Base-by-base conservation (phyloP, 2,329 filamentous ascomycete genomes). In the Fonsecaea multimorphosa region DNA sequence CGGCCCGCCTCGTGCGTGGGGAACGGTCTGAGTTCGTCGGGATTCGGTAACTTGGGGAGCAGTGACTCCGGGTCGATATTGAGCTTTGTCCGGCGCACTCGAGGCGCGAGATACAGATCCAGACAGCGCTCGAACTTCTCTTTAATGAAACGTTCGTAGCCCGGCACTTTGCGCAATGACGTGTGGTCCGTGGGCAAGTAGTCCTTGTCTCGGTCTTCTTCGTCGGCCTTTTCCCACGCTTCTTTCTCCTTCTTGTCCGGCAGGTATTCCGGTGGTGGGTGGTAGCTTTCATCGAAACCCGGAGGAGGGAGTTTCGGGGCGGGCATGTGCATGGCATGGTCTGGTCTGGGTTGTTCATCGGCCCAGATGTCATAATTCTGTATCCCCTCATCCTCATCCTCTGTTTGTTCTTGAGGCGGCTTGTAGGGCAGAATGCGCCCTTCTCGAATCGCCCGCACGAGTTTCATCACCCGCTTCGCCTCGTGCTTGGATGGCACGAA, bases 401-500 rank as follows among this genome's bases (percentile, higher is more conserved):
- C 87, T n/a, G n/a, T n/a, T 68, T 89, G 85, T 72, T 92, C 91
- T 73, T 88, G 84, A 0, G 88, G 88, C 3, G 92, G 87, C 76
- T 89, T 92, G 81, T 96, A 96, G 3, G 96, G 96, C 74, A 96
- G 82, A 71, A 99, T 98, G 57, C 93, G 88, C 38, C 96, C 95
- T 79, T 98, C 94, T 70, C 91, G 89, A 72, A 99, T 99, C 40
- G 95, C 95, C 74, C 91, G 92, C 61, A 98, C 95, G 74, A 99
- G 88, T 82, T 99, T 98, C 87, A 97, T 97, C 58, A 99, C 87
- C 64, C 93, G 88, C 83, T 97, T 97, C 34, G 92, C 91, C 79
- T 99, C 95, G 78, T 99, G 92, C 79, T 97, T 98, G 54, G 94
- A 98, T 6, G 96, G 95, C 9, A 99, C 82, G 77, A 98, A 99